phyloP scores from a whole-genome alignment of 192 early-diverging fungal species.

The Ambispora gerdemannii region DNA sequence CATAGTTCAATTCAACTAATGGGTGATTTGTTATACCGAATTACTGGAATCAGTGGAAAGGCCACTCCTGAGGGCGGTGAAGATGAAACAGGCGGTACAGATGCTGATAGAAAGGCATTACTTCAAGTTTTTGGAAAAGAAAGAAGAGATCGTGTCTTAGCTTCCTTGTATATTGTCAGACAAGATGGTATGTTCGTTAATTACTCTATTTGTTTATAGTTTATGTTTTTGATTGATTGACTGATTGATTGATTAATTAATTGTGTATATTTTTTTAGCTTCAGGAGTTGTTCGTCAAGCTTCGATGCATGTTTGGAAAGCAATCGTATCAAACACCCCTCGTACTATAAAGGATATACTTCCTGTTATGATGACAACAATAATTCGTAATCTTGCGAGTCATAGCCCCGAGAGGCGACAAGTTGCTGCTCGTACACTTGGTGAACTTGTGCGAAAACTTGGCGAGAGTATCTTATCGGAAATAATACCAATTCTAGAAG shows the following conservation, averaged over 20 bases:
- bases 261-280: slow-evolving; percentile 9
- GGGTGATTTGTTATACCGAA: slow-evolving; percentile 90
- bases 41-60: slow-evolving; percentile 76
- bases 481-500: slow-evolving; percentile 89
- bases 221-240: no score
- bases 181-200: slow-evolving; percentile 60
- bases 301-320: slow-evolving; percentile 91
- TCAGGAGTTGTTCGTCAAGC: slow-evolving; percentile 83
- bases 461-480: slow-evolving; percentile 86
- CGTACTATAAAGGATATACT: slow-evolving; percentile 95
- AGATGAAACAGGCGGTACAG: slow-evolving; percentile 52
- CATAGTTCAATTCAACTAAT: slow-evolving; percentile 91
- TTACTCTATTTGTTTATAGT: no score
- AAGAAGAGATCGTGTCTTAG: slow-evolving; percentile 78
- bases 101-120: slow-evolving; percentile 66
- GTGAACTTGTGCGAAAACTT: slow-evolving; percentile 91
- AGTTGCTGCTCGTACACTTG: slow-evolving; percentile 86
- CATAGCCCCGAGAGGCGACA: slow-evolving; percentile 75
- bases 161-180: slow-evolving; percentile 90
- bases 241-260: neutral
- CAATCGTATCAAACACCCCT: slow-evolving; percentile 92
- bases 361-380: slow-evolving; percentile 85
- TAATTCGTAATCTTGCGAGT: slow-evolving; percentile 77
- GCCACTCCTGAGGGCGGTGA: slow-evolving; percentile 59
- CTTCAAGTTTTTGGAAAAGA: slow-evolving; percentile 80